These are phyloP conservation scores for Moelleriella libera DNA, from an alignment of 2,329 filamentous ascomycete genomes.

Conservation along the genomic window DNA sequence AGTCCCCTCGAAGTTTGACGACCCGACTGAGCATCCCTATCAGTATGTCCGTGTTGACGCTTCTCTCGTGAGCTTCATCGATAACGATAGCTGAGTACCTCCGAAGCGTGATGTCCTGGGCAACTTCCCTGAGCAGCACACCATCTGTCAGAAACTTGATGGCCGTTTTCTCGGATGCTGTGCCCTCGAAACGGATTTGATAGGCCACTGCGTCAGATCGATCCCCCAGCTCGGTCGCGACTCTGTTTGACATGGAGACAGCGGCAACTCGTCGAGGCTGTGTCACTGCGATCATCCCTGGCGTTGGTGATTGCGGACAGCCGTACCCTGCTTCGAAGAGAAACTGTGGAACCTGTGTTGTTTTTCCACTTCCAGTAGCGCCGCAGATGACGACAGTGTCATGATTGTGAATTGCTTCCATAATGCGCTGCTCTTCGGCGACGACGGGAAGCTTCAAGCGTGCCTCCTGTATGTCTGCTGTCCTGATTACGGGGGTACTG, in stretches of 20 bases:
- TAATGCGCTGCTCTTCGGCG: conserved; percentile 89
- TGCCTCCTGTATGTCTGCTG: conserved; percentile 60
- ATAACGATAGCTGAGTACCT: conserved; percentile 93
- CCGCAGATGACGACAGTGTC: conserved; percentile 84
- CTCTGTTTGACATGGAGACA: conserved; percentile 91
- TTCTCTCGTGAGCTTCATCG: conserved; percentile 93
- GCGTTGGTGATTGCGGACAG: conserved; percentile 59
- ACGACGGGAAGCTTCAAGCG: conserved; percentile 78
- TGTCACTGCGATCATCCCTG: conserved; percentile 88
- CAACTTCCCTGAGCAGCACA: conserved; percentile 81
- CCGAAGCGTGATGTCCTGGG: conserved; percentile 71
- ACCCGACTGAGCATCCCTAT: conserved; percentile 94
- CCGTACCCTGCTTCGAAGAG: conserved; percentile 90
- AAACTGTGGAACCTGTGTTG: conserved; percentile 93
- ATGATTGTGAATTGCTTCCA: conserved; percentile 93
- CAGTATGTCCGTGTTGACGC: conserved; percentile 95
- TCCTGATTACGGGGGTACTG: conserved; percentile 56
- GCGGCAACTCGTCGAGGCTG: conserved; percentile 91
- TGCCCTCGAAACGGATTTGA: conserved; percentile 90
- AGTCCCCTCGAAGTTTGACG: conserved; percentile 64
- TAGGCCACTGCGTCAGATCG: conserved; percentile 71
- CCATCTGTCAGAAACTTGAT: conserved; percentile 99
- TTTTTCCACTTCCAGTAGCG: conserved; percentile 93
- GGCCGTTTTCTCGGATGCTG: conserved; percentile 63
- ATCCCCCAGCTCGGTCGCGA: conserved; percentile 70